These are phyloP conservation scores for Lentinula detonsa DNA, from an alignment of 768 basidiomycete species.

Conservation along the genomic window DNA sequence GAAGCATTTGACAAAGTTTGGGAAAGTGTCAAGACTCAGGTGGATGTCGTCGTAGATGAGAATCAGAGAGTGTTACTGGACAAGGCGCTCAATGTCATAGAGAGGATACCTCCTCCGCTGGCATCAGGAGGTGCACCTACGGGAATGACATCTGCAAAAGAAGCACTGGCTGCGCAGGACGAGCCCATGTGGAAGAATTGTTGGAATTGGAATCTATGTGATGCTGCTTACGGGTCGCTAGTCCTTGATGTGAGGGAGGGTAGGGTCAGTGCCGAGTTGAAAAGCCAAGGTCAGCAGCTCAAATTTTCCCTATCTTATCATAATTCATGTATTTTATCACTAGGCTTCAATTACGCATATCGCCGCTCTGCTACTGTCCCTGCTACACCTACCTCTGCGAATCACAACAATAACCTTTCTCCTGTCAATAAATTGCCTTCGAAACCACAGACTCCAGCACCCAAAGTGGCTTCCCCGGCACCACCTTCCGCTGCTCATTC, in stretches of 20 bases:
- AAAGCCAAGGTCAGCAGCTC: conserved; percentile 69
- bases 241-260: conserved; percentile 90
- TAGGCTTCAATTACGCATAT: conserved; percentile 96
- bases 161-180: conserved; percentile 45
- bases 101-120: conserved; percentile 62
- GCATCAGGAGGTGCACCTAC: conserved; percentile 23
- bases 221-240: conserved; percentile 88
- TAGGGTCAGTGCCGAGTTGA: conserved; percentile 85
- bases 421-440: conserved; percentile 7
- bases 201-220: conserved; percentile 99
- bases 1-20: conserved; percentile 89
- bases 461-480: conserved; percentile 22
- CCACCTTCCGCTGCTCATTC: conserved; percentile 9
- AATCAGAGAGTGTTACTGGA: conserved; percentile 82
- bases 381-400: conserved; percentile 29
- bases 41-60: conserved; percentile 88
- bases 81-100: conserved; percentile 82
- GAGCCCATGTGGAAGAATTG: conserved; percentile 98
- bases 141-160: conserved; percentile 38
- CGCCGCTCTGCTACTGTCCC: conserved; percentile 61
- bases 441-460: conserved; percentile 27
- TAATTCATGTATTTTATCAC: neutral
- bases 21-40: conserved; percentile 88
- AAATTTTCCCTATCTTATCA: neutral
- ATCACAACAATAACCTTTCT: conserved; percentile 20